phyloP scores from a whole-genome alignment of 306 rosid species.

The Leucaena leucocephala region DNA sequence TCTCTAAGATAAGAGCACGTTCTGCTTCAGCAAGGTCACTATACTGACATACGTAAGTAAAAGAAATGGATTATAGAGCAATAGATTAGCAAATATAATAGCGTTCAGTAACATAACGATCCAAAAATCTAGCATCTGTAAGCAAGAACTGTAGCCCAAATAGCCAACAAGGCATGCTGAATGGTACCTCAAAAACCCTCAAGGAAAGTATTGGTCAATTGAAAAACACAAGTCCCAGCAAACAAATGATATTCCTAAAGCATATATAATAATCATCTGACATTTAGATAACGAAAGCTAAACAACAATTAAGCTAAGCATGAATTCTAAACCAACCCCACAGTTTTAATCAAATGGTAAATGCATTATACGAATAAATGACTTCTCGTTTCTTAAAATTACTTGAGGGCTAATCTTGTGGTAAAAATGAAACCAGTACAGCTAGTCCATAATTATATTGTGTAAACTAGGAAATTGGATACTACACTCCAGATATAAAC shows the following conservation, averaged over 20 bases:
- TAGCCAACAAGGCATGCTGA: not conserved
- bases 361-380: not conserved
- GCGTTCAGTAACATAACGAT: not conserved
- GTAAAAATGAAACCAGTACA: not conserved
- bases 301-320: not conserved
- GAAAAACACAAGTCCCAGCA: not conserved
- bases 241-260: not conserved
- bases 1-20: slow-evolving; percentile 64
- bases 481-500: not conserved
- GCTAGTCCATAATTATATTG: not conserved
- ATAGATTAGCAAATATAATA: slow-evolving; percentile 22
- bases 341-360: not conserved
- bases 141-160: not conserved
- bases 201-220: not conserved
- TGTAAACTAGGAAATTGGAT: not conserved
- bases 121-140: slow-evolving; percentile 6
- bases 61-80: slow-evolving; percentile 18
- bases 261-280: not conserved
- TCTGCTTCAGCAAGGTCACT: slow-evolving; percentile 90
- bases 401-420: not conserved
- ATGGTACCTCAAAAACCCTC: not conserved
- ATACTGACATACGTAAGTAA: slow-evolving; percentile 53
- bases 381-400: not conserved
- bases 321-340: not conserved
- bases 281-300: not conserved